Conservation (phyloP, 768 basidiomycete species). For the Filobasidium floriforme region DNA sequence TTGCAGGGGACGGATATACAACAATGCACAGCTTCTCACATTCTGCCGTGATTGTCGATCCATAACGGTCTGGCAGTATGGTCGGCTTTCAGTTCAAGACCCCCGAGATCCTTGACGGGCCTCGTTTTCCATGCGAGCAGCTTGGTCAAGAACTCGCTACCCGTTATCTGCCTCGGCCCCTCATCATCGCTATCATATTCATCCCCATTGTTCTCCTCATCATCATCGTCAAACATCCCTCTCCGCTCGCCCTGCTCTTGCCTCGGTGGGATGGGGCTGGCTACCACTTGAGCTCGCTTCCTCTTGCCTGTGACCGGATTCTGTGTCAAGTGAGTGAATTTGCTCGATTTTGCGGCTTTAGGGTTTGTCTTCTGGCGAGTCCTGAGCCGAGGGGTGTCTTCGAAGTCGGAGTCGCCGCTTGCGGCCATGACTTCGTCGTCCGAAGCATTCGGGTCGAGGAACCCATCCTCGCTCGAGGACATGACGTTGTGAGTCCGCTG, state of each 20-base stretch:
- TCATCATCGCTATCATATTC: constrained; percentile 6
- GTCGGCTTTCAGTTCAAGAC: constrained; percentile 78
- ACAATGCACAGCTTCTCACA: constrained; percentile 28
- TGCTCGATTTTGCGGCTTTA: background rate
- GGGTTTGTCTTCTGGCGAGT: background rate
- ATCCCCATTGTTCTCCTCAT: background rate
- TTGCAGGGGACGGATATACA: background rate
- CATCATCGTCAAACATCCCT: constrained; percentile 8
- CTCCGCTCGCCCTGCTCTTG: background rate
- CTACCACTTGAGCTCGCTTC: background rate
- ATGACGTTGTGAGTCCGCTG: background rate
- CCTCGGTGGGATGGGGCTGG: background rate
- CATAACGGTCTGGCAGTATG: constrained; percentile 87
- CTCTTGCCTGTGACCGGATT: background rate
- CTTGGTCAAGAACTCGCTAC: constrained; percentile 12
- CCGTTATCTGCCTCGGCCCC: constrained; percentile 5
- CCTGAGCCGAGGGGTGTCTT: background rate
- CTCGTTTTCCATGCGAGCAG: constrained; percentile 16
- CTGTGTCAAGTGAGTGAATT: background rate
- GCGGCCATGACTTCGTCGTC: constrained; percentile 2
- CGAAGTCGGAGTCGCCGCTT: constrained; percentile 1
- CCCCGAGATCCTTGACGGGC: constrained; percentile 38
- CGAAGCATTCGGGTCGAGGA: background rate
- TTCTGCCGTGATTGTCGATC: constrained; percentile 55
- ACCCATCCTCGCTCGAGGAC: background rate